phyloP scores from a whole-genome alignment of 768 basidiomycete species.

The Naganishia onofrii region DNA sequence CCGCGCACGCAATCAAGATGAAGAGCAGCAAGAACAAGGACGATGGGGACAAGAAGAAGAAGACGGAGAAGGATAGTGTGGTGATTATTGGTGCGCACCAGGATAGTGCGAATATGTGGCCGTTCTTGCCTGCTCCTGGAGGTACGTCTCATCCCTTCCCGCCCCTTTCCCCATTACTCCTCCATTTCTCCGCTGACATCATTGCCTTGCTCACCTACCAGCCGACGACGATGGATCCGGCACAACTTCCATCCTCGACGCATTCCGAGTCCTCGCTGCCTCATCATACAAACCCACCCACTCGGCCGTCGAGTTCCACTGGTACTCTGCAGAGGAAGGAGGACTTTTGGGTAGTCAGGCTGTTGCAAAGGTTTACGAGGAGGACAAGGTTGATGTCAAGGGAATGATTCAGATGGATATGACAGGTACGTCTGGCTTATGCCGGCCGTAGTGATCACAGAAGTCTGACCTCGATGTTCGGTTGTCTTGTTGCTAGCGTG shows the following conservation, averaged over 20 bases:
- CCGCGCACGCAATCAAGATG: slow-evolving; percentile 12
- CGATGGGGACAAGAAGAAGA: neutral
- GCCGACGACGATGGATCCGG: slow-evolving; percentile 56
- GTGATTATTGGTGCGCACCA: slow-evolving; percentile 53
- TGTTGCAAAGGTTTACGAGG: slow-evolving; percentile 71
- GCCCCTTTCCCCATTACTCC: neutral
- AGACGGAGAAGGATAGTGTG: slow-evolving; percentile 37
- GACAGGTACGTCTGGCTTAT: slow-evolving; percentile 19
- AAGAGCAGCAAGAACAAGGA: slow-evolving; percentile 29
- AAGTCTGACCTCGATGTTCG: too few relatives aligned
- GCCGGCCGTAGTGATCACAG: too few relatives aligned
- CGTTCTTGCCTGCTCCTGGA: slow-evolving; percentile 44
- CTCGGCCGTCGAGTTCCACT: slow-evolving; percentile 53
- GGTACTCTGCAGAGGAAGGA: slow-evolving; percentile 55
- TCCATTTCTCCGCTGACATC: neutral
- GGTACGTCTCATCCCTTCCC: slow-evolving; percentile 10
- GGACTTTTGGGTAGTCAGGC: slow-evolving; percentile 73
- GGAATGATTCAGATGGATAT: slow-evolving; percentile 74
- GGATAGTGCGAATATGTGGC: slow-evolving; percentile 54
- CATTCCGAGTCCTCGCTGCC: slow-evolving; percentile 46
- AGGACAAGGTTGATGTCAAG: slow-evolving; percentile 63
- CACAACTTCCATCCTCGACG: slow-evolving; percentile 48
- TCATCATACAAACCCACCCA: slow-evolving; percentile 47
- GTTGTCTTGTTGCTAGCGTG: slow-evolving; percentile 54
- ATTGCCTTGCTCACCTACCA: too few relatives aligned